Conservation (phyloP, 768 basidiomycete genomes). For the Suillus tomentosus region DNA sequence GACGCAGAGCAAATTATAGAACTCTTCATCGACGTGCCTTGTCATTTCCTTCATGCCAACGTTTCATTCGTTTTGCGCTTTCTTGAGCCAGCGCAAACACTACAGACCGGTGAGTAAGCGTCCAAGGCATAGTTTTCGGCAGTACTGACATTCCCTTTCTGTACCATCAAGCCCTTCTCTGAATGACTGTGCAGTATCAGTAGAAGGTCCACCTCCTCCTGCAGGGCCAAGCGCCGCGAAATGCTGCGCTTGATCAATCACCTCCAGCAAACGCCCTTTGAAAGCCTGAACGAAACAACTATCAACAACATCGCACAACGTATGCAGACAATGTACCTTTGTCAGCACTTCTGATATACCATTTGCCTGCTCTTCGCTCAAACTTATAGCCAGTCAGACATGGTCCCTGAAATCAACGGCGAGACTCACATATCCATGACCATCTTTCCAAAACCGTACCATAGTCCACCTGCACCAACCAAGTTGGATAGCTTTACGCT, state of each 20-base stretch:
- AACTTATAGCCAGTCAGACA: constrained; percentile 42
- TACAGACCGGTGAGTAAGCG: constrained; percentile 32
- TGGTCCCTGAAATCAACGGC: constrained; percentile 7
- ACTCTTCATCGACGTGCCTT: constrained; percentile 46
- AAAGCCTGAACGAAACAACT: constrained; percentile 57
- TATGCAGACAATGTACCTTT: constrained; percentile 44
- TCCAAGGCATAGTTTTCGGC: constrained; percentile 17
- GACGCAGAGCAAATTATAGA: background rate
- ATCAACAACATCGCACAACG: constrained; percentile 14
- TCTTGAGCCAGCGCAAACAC: constrained; percentile 89
- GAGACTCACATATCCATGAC: constrained; percentile 75
- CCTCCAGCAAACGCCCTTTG: constrained; percentile 72
- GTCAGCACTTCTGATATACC: constrained; percentile 73
- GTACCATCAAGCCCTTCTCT: constrained; percentile 92
- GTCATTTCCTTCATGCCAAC: constrained; percentile 82
- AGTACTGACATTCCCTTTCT: constrained; percentile 79
- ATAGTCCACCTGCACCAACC: constrained; percentile 84
- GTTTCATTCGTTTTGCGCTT: constrained; percentile 72
- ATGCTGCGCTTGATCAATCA: constrained; percentile 87
- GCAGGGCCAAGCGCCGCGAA: constrained; percentile 71
- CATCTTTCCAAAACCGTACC: constrained; percentile 91
- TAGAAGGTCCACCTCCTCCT: constrained; percentile 52
- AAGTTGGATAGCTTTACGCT: constrained; percentile 82
- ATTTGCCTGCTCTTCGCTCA: constrained; percentile 73
- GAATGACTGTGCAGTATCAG: constrained; percentile 71